Evolutionary conservation across 169 alveolate species (phyloP), one percentile per base, ranked within the genome.

Genomic region (Cryptosporidium felis): DNA sequence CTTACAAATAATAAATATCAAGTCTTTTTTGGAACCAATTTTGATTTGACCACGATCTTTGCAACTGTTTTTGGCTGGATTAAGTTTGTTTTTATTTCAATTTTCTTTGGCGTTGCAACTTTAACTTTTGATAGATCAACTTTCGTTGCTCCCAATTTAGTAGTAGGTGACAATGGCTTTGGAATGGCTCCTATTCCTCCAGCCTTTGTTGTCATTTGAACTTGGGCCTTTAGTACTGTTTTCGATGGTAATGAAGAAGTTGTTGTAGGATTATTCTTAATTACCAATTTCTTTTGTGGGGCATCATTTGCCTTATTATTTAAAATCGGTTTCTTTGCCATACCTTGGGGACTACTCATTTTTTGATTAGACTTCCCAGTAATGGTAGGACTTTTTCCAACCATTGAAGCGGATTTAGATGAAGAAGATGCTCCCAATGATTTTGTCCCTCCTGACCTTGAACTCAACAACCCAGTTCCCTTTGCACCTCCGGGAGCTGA

Each of bases 21-120:
- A n/a, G n/a, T n/a, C n/a, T 65, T 65, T 23, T 65, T 65, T 34
- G 81, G 81, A 42, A 65, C 46, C 62, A 65, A 46, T 44, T 65
- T 46, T 26, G 81, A 28, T 21, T 65, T 65, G 9, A 46, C 62
- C 0, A 28, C 63, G 14, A 65, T 65, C 36, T 65, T 65, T 0
- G 81, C 51, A 32, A 46, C 47, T 5, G 40, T n/a, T 65, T 65
- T 65, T 45, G 81, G 81, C 21, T 65, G 62, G 3, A 65, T 49
- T 23, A 65, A 65, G 49, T 44, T 65, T 47, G 81, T 65, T 18
- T 47, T 65, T 41, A 65, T 65, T 34, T 65, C 81, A 26, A 65
- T 45, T 12, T 65, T 65, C 42, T 65, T 65, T 65, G 81, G 81
- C 9, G 32, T 26, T 23, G 61, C 36, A 9, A 65, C 45, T 28